A percentile compares a stretch with the other conserved stretches of the same genome.
These are phyloP conservation scores for Simplicillium aogashimaense DNA, from an alignment of 2,329 filamentous ascomycete species.

Conservation along the genomic window DNA sequence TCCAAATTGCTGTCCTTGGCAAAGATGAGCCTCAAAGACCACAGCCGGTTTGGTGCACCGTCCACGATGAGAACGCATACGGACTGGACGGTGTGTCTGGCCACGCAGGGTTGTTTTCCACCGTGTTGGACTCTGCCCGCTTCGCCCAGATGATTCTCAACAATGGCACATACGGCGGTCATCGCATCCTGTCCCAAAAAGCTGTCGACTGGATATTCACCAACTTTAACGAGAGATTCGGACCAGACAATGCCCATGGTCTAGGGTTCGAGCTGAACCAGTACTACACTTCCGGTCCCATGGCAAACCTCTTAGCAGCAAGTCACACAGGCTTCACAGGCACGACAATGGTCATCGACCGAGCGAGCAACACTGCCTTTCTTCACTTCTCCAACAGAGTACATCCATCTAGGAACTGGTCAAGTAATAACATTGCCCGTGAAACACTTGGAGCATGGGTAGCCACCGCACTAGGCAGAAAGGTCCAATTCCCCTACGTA, in stretches of 20 bases:
- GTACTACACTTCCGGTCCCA: conserved; percentile 19
- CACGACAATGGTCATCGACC: conserved; percentile 14
- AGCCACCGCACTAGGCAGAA: conserved; percentile 8
- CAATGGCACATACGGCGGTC: conserved; percentile 22
- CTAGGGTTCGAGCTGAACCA: conserved; percentile 22
- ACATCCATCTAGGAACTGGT: conserved; percentile 17
- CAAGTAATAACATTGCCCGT: conserved; percentile 17
- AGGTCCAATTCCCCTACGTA: conserved; percentile 7
- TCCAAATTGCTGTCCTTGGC: conserved; percentile 18
- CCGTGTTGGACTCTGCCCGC: conserved; percentile 17
- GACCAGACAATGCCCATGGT: conserved; percentile 14
- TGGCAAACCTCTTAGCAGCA: conserved; percentile 12
- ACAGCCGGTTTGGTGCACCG: conserved; percentile 25
- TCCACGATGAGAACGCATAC: conserved; percentile 26
- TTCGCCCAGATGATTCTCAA: conserved; percentile 26
- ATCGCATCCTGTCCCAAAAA: conserved; percentile 14
- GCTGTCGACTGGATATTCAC: conserved; percentile 21
- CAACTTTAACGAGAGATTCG: conserved; percentile 19
- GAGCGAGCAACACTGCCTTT: conserved; percentile 10
- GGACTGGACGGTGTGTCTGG: conserved; percentile 21
- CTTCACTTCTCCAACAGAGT: conserved; percentile 12
- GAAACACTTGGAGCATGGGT: conserved; percentile 11
- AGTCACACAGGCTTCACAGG: conserved; percentile 15
- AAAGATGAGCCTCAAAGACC: conserved; percentile 19
- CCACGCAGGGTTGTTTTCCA: conserved; percentile 24